Evolutionary conservation across 2,329 filamentous ascomycete genomes (phyloP).

Genomic region (Sarocladium oryzae): DNA sequence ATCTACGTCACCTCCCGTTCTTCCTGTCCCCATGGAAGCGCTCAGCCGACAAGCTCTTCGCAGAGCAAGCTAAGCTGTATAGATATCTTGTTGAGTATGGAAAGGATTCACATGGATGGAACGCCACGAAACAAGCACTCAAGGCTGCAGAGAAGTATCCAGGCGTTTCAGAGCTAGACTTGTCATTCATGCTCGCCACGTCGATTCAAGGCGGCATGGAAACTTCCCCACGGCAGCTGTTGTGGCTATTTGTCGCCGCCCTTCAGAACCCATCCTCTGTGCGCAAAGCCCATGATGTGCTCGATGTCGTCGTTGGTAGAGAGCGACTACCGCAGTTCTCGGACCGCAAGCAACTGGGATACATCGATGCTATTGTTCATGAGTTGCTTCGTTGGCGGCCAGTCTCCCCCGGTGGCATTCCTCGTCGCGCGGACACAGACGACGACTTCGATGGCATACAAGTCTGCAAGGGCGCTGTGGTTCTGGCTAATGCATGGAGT

Average conservation of each 20-base stretch:
- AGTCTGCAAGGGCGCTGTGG: conserved; percentile 27
- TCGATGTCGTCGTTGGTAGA: conserved; percentile 18
- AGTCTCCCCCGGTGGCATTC: conserved; percentile 18
- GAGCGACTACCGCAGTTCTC: conserved; percentile 22
- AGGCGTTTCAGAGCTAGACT: conserved; percentile 17
- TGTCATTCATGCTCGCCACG: conserved; percentile 22
- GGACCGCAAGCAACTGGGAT: conserved; percentile 23
- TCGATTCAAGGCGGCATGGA: conserved; percentile 21
- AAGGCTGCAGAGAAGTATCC: conserved; percentile 17
- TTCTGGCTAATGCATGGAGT: conserved; percentile 35
- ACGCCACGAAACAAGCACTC: conserved; percentile 25
- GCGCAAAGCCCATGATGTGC: not conserved
- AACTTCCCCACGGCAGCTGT: conserved; percentile 22
- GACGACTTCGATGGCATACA: conserved; percentile 21
- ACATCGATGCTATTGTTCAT: conserved; percentile 24
- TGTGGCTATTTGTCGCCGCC: conserved; percentile 26
- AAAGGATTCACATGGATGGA: conserved; percentile 20
- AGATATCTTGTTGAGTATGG: conserved; percentile 18
- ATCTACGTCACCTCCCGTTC: conserved; percentile 24
- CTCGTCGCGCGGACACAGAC: conserved; percentile 25
- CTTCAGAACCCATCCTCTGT: conserved; percentile 16
- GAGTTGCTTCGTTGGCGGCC: conserved; percentile 25
- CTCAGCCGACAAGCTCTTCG: conserved; percentile 23
- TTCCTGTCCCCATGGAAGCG: conserved; percentile 28
- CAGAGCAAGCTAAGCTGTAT: conserved; percentile 24